Conservation (phyloP, 306 rosid genomes). For the Inga leiocalycina region DNA sequence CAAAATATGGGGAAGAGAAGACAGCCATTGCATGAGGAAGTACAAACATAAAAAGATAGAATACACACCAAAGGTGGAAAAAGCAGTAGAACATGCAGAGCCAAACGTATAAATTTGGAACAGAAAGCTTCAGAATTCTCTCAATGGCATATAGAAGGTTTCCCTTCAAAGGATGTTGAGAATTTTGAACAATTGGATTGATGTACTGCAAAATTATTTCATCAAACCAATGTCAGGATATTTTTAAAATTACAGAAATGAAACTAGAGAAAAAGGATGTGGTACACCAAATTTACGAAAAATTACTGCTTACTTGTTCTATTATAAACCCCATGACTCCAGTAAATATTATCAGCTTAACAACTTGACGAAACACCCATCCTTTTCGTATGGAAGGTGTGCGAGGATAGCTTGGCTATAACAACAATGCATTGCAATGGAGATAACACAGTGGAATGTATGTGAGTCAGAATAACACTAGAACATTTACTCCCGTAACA, state of each 20-base stretch:
- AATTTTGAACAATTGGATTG: slow-evolving; percentile 87
- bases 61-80: slow-evolving; percentile 93
- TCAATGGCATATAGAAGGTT: slow-evolving; percentile 79
- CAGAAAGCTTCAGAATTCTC: slow-evolving; percentile 96
- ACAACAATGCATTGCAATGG: slow-evolving; percentile 35
- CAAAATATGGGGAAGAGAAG: slow-evolving; percentile 24
- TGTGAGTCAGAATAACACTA: not conserved
- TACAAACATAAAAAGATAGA: slow-evolving; percentile 19
- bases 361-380: slow-evolving; percentile 87
- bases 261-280: slow-evolving; percentile 29
- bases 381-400: slow-evolving; percentile 75
- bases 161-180: slow-evolving; percentile 96
- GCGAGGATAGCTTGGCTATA: slow-evolving; percentile 88
- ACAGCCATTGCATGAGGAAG: slow-evolving; percentile 5
- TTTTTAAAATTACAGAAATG: slow-evolving; percentile 5
- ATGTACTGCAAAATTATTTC: slow-evolving; percentile 77
- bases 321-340: slow-evolving; percentile 97
- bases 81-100: slow-evolving; percentile 99
- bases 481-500: not conserved
- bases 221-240: slow-evolving; percentile 38
- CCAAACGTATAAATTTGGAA: slow-evolving; percentile 98
- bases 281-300: slow-evolving; percentile 21
- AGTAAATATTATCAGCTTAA: slow-evolving; percentile 84
- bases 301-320: slow-evolving; percentile 75
- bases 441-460: slow-evolving; percentile 3